Evolutionary conservation across 352 stramenopile genomes (phyloP), one percentile per base, ranked within the genome.

Genomic region (Globisporangium radiosum): DNA sequence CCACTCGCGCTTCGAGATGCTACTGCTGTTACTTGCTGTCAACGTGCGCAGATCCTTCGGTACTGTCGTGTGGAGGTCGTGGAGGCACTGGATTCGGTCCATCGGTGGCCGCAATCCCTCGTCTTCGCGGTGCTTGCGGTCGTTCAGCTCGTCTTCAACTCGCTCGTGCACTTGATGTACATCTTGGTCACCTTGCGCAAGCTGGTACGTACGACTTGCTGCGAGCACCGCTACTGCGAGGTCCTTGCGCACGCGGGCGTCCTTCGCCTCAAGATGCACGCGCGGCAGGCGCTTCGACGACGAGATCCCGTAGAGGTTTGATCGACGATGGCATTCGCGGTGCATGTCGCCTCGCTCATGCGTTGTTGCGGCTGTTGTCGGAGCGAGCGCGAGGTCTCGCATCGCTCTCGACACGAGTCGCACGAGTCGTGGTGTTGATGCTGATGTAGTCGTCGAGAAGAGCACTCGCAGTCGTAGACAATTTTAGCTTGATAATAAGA

Each of bases 61-160:
- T 1, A 85, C 76, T 0, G 78, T 87, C 11, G 78, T 71, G 40
- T 64, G 65, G 7, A 88, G 72, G 47, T 85, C 78, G n/a, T 64
- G 60, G 6, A 85, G 52, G 2, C 50, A 55, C 13, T 80, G 66
- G 25, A 79, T 79, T 4, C 65, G 70, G 61, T 88, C 78, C 47
- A 85, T 44, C 6, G 78, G 68, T 8, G 78, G 78, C 3, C 78
- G 69, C 37, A 73, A 68, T 0, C 76, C 71, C 2, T 72, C 55
- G 6, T 81, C 59, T 38, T 80, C 72, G 40, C 68, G 74, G 63
- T 85, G 69, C 57, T 86, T 88, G 39, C 66, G 68, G 47, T 76
- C 68, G 37, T 79, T 69, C n/a, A 84, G 57, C 40, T 81, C 76
- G n/a, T 73, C 60, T 49, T 83, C 78, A n/a, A 73, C 56, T 2